Percentiles rank a stretch among this genome's conserved stretches.
Evolutionary conservation across 2,329 filamentous ascomycete genomes (phyloP).

Genomic region (Aspergillus fructus): DNA sequence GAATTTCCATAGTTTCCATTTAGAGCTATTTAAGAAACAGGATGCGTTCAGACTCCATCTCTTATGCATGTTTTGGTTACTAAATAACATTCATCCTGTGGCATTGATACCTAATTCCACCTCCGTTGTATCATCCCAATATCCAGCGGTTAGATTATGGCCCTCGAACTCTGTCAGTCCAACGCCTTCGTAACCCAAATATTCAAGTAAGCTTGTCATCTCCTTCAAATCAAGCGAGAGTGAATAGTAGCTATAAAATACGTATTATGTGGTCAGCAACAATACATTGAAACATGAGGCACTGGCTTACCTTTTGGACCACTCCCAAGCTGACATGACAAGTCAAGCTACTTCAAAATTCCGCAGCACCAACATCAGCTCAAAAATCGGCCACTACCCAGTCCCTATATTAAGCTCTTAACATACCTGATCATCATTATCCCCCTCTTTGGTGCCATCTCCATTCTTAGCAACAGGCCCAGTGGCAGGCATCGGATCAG

Average conservation of each 20-base stretch:
- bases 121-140: neutral
- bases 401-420: neutral
- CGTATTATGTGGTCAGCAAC: neutral
- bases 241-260: neutral
- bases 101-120: neutral
- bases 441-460: neutral
- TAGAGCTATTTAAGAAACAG: neutral
- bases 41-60: neutral
- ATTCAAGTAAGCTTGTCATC: neutral
- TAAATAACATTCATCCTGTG: too few relatives aligned
- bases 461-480: neutral
- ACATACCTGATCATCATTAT: neutral
- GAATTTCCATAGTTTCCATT: neutral
- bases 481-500: slow-evolving; percentile 21
- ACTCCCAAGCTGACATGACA: too few relatives aligned
- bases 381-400: too few relatives aligned
- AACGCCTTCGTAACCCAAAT: neutral
- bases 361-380: neutral
- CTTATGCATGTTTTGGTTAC: neutral
- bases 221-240: neutral
- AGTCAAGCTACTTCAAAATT: too few relatives aligned
- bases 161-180: neutral
- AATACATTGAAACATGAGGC: neutral
- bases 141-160: neutral
- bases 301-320: too few relatives aligned